phyloP scores from a whole-genome alignment of 495 filamentous ascomycete genomes.

The Chaetomium fimeti region DNA sequence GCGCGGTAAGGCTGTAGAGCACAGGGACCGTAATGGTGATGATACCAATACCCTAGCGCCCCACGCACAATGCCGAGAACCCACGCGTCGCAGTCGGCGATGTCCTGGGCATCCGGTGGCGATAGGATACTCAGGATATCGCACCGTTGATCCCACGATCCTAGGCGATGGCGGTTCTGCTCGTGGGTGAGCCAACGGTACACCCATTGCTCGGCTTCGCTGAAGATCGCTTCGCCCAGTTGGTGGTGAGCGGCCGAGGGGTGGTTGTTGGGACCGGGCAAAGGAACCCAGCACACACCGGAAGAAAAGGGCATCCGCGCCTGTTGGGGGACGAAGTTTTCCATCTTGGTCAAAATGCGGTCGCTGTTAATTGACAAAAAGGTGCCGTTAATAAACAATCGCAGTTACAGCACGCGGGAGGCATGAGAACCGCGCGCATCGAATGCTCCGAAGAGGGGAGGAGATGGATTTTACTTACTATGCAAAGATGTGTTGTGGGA shows the following conservation, averaged over 20 bases:
- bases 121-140: conserved; percentile 33
- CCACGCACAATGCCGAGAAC: conserved; percentile 11
- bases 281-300: conserved; percentile 48
- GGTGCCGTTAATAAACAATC: neutral
- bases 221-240: neutral
- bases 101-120: conserved; percentile 8
- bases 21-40: neutral
- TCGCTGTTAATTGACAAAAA: neutral
- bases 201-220: conserved; percentile 25
- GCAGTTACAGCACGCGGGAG: too few species aligned
- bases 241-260: neutral
- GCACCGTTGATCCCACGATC: conserved; percentile 22
- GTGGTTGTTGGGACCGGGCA: conserved; percentile 41
- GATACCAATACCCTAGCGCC: conserved; percentile 15
- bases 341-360: neutral
- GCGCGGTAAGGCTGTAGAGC: neutral
- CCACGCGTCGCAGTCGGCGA: neutral
- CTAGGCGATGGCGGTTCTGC: conserved; percentile 26
- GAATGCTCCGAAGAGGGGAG: too few species aligned
- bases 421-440: too few species aligned
- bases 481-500: too few species aligned
- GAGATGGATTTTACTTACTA: too few species aligned
- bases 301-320: conserved; percentile 1
- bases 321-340: too few species aligned
- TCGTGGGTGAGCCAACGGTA: conserved; percentile 25